Evolutionary conservation across 1,139 yeast species (phyloP).

Genomic region (Meyerozyma athensensis): DNA sequence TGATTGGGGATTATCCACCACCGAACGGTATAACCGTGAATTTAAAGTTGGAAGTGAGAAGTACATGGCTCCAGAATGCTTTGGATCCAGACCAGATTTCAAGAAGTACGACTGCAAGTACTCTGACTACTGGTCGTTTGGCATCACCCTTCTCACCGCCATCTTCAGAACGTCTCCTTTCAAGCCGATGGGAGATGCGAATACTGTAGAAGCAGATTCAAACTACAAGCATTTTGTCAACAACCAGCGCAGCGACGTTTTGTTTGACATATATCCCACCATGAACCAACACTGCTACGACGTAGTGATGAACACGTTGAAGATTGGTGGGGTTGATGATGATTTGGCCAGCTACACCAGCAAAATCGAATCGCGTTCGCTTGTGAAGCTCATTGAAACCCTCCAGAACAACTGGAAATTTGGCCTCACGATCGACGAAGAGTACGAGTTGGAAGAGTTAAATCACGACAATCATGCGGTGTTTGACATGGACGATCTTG

Average conservation of each 20-base stretch:
- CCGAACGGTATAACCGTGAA: slow-evolving; percentile 29
- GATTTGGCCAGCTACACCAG: slow-evolving; percentile 20
- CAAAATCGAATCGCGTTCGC: slow-evolving; percentile 25
- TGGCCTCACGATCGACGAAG: slow-evolving; percentile 37
- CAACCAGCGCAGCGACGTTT: slow-evolving; percentile 27
- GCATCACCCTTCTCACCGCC: slow-evolving; percentile 40
- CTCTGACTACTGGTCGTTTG: slow-evolving; percentile 42
- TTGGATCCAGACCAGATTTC: slow-evolving; percentile 16
- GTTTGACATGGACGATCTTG: slow-evolving; percentile 30
- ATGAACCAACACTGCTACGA: slow-evolving; percentile 35
- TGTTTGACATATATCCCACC: slow-evolving; percentile 40
- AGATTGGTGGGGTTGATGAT: slow-evolving; percentile 32
- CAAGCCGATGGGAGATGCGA: slow-evolving; percentile 21
- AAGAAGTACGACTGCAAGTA: slow-evolving; percentile 30
- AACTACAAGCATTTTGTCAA: slow-evolving; percentile 37
- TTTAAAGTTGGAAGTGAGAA: slow-evolving; percentile 54
- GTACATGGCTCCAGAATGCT: slow-evolving; percentile 55
- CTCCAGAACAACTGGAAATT: slow-evolving; percentile 26
- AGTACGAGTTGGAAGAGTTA: slow-evolving; percentile 15
- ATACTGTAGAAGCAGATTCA: slow-evolving; percentile 22
- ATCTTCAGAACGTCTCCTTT: slow-evolving; percentile 47
- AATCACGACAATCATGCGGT: slow-evolving; percentile 14
- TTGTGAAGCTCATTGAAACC: slow-evolving; percentile 25
- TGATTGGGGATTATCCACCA: slow-evolving; percentile 55
- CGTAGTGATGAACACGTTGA: slow-evolving; percentile 30